Base-by-base conservation (phyloP, 1,284 basidiomycete genomes). In the Malassezia psittaci region DNA sequence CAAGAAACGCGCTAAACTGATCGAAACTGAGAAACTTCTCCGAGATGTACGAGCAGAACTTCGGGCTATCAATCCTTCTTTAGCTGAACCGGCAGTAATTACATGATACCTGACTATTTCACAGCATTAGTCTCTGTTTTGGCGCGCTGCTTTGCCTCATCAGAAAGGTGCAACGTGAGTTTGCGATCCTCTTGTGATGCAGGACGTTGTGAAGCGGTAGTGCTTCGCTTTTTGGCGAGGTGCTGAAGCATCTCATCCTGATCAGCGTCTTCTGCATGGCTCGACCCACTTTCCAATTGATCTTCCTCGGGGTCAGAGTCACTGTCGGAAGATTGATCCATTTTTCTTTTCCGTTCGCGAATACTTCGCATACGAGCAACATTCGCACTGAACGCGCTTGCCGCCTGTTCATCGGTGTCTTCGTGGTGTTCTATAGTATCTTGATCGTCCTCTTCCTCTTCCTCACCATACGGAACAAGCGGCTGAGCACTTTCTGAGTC, bases 401-500 rank as follows among this genome's bases (percentile, higher is more conserved):
- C 52, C 47, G 9, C 24, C 51, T 16, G 40, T 36, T 54, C 35
- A 29, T 29, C 24, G 24, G 24, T 29, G 24, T 4, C 24, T 29
- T 29, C 4, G 24, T 7, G 24, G 24, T 29, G 24, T 29, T 29
- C 4, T 29, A 29, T 29, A 3, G 24, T 29, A 29, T 29, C 24
- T 7, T 29, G 24, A 29, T 29, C 24, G 32, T 51, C 52, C 16
- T 55, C 48, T 16, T 59, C 44, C 32, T 36, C 48, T 7, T 63
- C 66, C 8, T 65, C 62, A 3, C 56, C 13, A 34, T 49, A 49
- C 53, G 15, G 54, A 45, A 34, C 56, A 48, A 16, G 59, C 47
- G 15, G 48, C 39, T 33, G 21, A 35, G 7, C 39, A 57, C 87
- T 86, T 32, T 85, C 85, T 15, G 78, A 81, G 64, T 90, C 88